phyloP scores from a whole-genome alignment of 495 filamentous ascomycete genomes.

The Aspergillus sclerotiicarbonarius region DNA sequence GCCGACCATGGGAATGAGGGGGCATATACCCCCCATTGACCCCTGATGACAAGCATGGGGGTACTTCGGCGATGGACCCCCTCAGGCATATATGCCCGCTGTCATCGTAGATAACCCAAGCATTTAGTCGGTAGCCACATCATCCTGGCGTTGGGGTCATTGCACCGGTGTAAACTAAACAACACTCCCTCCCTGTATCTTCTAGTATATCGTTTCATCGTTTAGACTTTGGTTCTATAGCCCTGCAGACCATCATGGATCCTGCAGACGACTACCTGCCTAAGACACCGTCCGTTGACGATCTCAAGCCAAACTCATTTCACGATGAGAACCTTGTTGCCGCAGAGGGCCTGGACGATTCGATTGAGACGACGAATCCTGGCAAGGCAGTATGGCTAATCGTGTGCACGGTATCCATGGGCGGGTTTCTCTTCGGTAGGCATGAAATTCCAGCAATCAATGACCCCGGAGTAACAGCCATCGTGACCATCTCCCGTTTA shows the following conservation, averaged over 20 bases:
- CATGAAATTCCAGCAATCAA: background rate
- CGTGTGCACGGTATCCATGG: constrained; percentile 33
- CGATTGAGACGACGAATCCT: constrained; percentile 8
- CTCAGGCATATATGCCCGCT: background rate
- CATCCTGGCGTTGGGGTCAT: background rate
- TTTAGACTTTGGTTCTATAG: background rate
- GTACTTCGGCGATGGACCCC: too few relatives aligned
- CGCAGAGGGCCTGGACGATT: constrained; percentile 6
- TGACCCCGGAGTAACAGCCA: background rate
- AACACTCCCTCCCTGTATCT: background rate
- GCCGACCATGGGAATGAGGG: background rate
- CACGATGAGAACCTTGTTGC: constrained; percentile 6
- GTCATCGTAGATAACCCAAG: background rate
- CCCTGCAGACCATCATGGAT: background rate
- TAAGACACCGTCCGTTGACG: background rate
- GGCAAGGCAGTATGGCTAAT: constrained; percentile 29
- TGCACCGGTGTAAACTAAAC: background rate
- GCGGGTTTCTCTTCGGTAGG: constrained; percentile 36
- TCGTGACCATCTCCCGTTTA: background rate
- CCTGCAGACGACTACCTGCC: background rate
- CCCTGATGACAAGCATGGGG: background rate
- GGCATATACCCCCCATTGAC: background rate
- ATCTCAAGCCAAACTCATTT: background rate
- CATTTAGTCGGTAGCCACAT: background rate
- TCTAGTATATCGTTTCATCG: background rate